Conservation (phyloP, 176 grass and related monocot species). For the Lolium multiflorum region DNA sequence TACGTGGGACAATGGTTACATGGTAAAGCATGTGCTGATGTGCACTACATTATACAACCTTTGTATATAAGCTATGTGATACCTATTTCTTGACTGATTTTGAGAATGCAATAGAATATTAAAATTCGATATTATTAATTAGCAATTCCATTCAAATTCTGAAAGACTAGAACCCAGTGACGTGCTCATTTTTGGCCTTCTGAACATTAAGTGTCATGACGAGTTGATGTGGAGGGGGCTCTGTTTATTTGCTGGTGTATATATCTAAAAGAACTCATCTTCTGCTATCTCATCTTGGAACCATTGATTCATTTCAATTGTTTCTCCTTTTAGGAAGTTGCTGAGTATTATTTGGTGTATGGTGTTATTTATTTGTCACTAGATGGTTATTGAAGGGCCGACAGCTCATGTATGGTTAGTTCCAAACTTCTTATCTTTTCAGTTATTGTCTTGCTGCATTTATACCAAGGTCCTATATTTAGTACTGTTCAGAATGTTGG, state of each 20-base stretch:
- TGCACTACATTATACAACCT: constrained; percentile 21
- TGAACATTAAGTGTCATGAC: not conserved
- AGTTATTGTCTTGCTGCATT: not conserved
- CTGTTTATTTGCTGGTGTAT: constrained; percentile 4
- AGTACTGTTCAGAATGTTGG: not conserved
- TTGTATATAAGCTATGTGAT: constrained; percentile 11
- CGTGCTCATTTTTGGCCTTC: not conserved
- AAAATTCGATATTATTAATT: not conserved
- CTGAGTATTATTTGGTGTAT: not conserved
- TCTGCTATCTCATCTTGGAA: constrained; percentile 21
- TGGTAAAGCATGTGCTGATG: constrained; percentile 33
- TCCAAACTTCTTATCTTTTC: not conserved
- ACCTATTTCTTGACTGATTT: not conserved
- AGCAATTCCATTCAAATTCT: constrained; percentile 6
- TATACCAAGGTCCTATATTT: not conserved
- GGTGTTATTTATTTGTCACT: not conserved
- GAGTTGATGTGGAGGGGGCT: not conserved
- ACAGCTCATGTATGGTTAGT: constrained; percentile 12
- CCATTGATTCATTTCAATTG: not conserved
- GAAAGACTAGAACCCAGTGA: not conserved
- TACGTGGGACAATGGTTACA: constrained; percentile 15
- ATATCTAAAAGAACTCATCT: not conserved
- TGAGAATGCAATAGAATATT: not conserved
- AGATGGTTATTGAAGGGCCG: constrained; percentile 1
- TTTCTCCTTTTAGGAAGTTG: constrained; percentile 22